A percentile compares a stretch with the other conserved stretches of the same genome.
phyloP scores from a whole-genome alignment of 2,329 filamentous ascomycete genomes.

The Trichoderma simmonsii region DNA sequence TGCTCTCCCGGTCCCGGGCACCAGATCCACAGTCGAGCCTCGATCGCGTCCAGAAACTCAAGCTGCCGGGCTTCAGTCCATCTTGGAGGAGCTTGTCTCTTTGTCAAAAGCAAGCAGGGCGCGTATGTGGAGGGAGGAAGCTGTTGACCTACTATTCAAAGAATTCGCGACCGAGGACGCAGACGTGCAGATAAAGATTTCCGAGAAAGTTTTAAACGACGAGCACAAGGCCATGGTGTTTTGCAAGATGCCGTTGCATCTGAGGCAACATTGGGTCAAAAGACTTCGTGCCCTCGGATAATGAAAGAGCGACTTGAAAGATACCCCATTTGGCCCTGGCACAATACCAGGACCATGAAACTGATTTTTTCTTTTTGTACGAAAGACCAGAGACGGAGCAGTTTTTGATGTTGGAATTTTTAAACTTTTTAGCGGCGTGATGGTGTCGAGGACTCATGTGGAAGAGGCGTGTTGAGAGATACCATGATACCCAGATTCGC shows the following conservation, averaged over 20 bases:
- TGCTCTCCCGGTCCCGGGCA: conserved; percentile 13
- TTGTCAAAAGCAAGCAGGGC: conserved; percentile 38
- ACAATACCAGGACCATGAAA: not conserved
- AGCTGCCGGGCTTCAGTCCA: not conserved
- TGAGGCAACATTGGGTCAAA: conserved; percentile 56
- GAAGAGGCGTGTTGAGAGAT: conserved; percentile 18
- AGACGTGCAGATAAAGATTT: conserved; percentile 58
- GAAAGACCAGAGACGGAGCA: not conserved
- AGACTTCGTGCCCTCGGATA: conserved; percentile 46
- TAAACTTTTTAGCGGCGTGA: conserved; percentile 5
- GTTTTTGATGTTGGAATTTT: conserved; percentile 3
- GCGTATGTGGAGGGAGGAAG: conserved; percentile 54
- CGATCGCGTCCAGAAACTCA: conserved; percentile 9
- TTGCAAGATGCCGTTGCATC: conserved; percentile 54
- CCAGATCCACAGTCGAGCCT: not conserved
- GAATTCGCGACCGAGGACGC: conserved; percentile 57
- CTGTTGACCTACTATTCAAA: conserved; percentile 57
- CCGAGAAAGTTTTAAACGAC: conserved; percentile 56
- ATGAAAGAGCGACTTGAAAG: not conserved
- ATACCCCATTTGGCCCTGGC: not conserved
- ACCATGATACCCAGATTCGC: conserved; percentile 26
- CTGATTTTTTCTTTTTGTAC: not conserved
- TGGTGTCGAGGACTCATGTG: conserved; percentile 17
- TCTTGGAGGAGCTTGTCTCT: conserved; percentile 42
- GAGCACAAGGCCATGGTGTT: conserved; percentile 61